These are phyloP conservation scores for Microcyclospora tardicrescens DNA, from an alignment of 2,329 filamentous ascomycete genomes.

Conservation along the genomic window DNA sequence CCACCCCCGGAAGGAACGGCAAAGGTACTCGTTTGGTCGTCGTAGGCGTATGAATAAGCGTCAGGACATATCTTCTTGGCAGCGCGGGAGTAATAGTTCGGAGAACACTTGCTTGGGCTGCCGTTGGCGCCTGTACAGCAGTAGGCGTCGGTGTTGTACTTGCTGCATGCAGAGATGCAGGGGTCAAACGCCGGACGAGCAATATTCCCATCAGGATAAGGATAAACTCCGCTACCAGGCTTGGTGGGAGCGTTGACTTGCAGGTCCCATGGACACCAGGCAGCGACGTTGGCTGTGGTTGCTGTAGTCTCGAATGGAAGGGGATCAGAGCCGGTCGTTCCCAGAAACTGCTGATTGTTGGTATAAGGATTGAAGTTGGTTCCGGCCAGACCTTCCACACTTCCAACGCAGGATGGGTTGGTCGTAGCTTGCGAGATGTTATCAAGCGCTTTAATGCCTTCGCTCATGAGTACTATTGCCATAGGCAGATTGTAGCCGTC, in stretches of 20 bases:
- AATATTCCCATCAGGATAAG: constrained; percentile 66
- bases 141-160: constrained; percentile 51
- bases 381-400: constrained; percentile 44
- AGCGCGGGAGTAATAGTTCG: constrained; percentile 52
- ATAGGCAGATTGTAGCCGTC: constrained; percentile 74
- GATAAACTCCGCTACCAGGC: constrained; percentile 63
- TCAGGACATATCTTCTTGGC: constrained; percentile 71
- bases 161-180: constrained; percentile 64
- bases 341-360: constrained; percentile 40
- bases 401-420: constrained; percentile 65
- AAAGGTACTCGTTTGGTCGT: constrained; percentile 45
- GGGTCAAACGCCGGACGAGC: constrained; percentile 60
- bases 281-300: constrained; percentile 43
- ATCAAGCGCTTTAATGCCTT: constrained; percentile 46
- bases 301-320: constrained; percentile 52
- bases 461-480: constrained; percentile 39
- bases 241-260: constrained; percentile 55
- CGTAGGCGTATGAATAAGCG: constrained; percentile 64
- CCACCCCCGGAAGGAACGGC: constrained; percentile 53
- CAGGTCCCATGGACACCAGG: constrained; percentile 73
- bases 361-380: constrained; percentile 36
- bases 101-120: constrained; percentile 49
- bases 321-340: constrained; percentile 53
- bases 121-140: constrained; percentile 64
- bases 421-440: constrained; percentile 61